Percentiles rank a stretch among this genome's conserved stretches.
Evolutionary conservation across 176 grass and related monocot genomes (phyloP).

Genomic region (Carex parvula): DNA sequence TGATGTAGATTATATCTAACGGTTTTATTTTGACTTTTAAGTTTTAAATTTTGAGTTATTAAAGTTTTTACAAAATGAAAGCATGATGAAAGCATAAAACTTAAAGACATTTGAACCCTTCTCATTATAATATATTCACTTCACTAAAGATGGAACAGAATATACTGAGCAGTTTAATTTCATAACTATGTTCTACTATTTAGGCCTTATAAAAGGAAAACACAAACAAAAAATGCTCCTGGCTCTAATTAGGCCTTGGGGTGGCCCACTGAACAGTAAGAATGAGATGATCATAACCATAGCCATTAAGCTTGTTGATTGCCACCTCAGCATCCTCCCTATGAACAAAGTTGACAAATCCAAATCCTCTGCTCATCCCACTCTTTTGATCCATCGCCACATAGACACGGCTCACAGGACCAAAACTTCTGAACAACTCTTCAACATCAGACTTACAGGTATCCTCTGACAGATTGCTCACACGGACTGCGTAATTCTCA

Average conservation of each 20-base stretch:
- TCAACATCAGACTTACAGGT: constrained; percentile 46
- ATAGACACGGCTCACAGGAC: constrained; percentile 41
- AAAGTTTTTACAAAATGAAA: too few species aligned
- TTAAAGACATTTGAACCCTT: too few species aligned
- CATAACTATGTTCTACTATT: neutral
- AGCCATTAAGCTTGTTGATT: constrained; percentile 50
- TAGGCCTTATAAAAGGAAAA: neutral
- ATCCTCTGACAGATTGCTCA: constrained; percentile 56
- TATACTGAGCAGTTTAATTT: neutral
- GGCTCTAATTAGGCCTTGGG: constrained; percentile 33
- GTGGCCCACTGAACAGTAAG: constrained; percentile 50
- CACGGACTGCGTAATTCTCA: constrained; percentile 34
- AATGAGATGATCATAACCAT: constrained; percentile 56
- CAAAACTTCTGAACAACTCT: constrained; percentile 43
- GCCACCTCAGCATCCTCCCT: constrained; percentile 43
- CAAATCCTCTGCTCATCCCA: constrained; percentile 37
- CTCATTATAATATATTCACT: neutral
- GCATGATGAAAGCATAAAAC: too few species aligned
- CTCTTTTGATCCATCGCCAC: constrained; percentile 49
- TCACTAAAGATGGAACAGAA: too few species aligned
- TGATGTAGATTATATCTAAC: too few species aligned
- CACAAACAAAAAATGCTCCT: neutral
- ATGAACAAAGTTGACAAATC: constrained; percentile 48
- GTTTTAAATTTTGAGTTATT: too few species aligned
- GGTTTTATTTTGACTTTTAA: too few species aligned